These are phyloP conservation scores for Monilinia fructicola DNA, from an alignment of 2,329 filamentous ascomycete species.

Conservation along the genomic window DNA sequence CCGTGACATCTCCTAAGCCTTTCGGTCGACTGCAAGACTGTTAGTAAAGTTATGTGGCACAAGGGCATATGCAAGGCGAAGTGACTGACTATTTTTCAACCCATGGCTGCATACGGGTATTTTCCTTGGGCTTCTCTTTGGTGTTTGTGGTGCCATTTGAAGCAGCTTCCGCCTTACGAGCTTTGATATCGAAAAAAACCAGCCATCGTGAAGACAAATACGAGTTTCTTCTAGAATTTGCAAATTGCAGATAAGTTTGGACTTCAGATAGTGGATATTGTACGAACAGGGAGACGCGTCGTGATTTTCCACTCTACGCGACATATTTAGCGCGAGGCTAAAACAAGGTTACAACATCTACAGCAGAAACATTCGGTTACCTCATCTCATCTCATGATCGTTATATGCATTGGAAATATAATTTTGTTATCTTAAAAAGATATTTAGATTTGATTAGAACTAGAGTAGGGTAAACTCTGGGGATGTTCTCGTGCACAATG, in stretches of 20 bases:
- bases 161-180: conserved; percentile 75
- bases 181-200: conserved; percentile 97
- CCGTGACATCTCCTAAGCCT: conserved; percentile 89
- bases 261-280: background rate
- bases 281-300: conserved; percentile 22
- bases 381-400: background rate
- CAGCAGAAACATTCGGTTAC: background rate
- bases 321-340: conserved; percentile 17
- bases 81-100: conserved; percentile 93
- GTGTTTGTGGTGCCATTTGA: conserved; percentile 58
- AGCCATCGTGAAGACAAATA: conserved; percentile 56
- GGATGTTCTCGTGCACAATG: background rate
- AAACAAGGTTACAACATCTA: background rate
- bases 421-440: background rate
- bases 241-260: background rate
- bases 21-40: conserved; percentile 67
- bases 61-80: background rate
- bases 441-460: too few species aligned
- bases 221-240: background rate
- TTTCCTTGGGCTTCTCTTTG: conserved; percentile 66
- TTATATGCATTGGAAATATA: background rate
- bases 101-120: conserved; percentile 79
- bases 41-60: background rate
- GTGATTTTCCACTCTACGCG: conserved; percentile 24
- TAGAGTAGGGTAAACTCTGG: background rate